phyloP scores from a whole-genome alignment of 345 rosid species.

The Angophora floribunda region DNA sequence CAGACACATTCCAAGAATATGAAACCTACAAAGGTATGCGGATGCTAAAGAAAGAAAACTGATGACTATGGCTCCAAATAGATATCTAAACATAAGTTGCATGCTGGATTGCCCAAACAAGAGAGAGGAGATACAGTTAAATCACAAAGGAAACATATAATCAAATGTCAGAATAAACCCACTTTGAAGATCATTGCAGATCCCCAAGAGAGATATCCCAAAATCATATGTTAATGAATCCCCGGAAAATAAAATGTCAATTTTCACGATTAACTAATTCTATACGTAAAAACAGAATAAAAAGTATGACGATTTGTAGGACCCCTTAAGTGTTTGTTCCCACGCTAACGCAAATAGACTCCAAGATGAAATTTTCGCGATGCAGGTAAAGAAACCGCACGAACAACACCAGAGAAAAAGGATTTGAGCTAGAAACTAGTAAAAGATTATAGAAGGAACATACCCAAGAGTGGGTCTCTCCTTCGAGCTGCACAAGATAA shows the following conservation, averaged over 20 bases:
- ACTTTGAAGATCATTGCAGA: background rate
- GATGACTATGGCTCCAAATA: background rate
- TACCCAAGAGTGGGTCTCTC: slow-evolving; percentile 94
- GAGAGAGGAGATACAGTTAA: background rate
- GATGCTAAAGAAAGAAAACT: background rate
- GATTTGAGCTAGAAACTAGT: background rate
- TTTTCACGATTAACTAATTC: background rate
- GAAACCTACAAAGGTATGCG: background rate
- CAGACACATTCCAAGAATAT: background rate
- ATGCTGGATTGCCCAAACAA: background rate
- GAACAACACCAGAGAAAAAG: background rate
- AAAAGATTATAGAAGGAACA: background rate
- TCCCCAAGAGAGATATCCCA: background rate
- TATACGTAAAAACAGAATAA: background rate
- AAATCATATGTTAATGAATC: background rate
- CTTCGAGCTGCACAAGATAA: slow-evolving; percentile 57
- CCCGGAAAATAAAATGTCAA: background rate
- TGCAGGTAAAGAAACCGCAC: background rate
- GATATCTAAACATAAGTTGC: background rate
- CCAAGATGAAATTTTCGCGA: background rate
- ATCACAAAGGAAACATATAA: background rate
- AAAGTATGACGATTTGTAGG: background rate
- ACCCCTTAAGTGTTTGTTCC: background rate
- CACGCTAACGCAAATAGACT: background rate
- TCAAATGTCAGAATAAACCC: background rate